Base-by-base conservation (phyloP, 495 filamentous ascomycete genomes). In the Lentithecium fluviatile region DNA sequence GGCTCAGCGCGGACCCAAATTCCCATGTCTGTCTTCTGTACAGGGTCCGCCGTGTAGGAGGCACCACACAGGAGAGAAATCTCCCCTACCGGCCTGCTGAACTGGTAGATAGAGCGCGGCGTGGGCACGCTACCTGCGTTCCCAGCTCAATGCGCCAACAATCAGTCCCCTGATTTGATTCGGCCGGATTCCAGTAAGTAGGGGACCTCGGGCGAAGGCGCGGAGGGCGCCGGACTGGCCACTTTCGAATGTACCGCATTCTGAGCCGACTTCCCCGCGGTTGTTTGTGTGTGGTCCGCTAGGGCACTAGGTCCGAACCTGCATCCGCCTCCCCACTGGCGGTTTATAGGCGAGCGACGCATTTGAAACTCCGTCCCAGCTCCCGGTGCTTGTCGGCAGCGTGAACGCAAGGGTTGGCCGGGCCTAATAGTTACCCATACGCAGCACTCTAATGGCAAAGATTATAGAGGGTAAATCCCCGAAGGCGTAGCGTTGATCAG, bases 231-330 rank as follows among this genome's bases (percentile, higher is more conserved):
- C 57, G 57, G 48, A 5, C 34, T 45, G 49, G 47, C 23, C 13
- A 52, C 25, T 23, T 38, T 48, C 48, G 57, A 21, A 36, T 19
- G 37, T 45, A 37, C 57, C 57, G 57, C 23, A 46, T 52, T 23
- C 21, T 43, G 34, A 55, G 43, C 53, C 60, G 60, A 38, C 53
- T 52, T 57, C 52, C 60, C 60, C 53, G 60, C 60, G 60, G 60
- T 52, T 45, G 45, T 64, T 10, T 64, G 54, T 54, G 46, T 53
- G 6, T 64, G 54, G 61, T 58, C 53, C 61, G 32, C 52, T 56
- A 54, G 34, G 29, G 29, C 29, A 56, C 59, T 62, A 62, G 52
- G 51, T 34, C 40, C 43, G 24, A 32, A 62, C 50, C 59, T 53
- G 54, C 54, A 20, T 48, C 43, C 54, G 38, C 40, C 54, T 24